Conservation (phyloP, 2,329 filamentous ascomycete genomes). For the Lasiodiplodia sp. region DNA sequence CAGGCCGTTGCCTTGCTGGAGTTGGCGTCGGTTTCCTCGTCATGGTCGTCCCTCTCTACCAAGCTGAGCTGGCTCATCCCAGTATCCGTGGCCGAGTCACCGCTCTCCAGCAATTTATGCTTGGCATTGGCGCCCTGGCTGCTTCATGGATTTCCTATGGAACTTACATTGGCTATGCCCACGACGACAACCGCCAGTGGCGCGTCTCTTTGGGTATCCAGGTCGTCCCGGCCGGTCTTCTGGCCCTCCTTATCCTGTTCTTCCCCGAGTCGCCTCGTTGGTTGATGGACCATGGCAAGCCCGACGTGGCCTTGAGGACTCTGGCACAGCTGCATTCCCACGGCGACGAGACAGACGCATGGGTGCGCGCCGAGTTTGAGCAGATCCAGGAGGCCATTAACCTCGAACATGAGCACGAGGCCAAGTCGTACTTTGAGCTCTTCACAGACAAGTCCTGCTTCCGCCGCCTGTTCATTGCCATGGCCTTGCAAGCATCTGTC, state of each 20-base stretch:
- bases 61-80: constrained; percentile 81
- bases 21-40: constrained; percentile 68
- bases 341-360: constrained; percentile 70
- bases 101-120: constrained; percentile 81
- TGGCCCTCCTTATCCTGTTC: constrained; percentile 70
- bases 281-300: constrained; percentile 75
- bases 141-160: constrained; percentile 78
- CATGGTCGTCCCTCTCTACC: constrained; percentile 76
- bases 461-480: constrained; percentile 74
- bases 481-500: constrained; percentile 71
- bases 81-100: constrained; percentile 79
- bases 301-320: constrained; percentile 70
- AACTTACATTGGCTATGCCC: constrained; percentile 59
- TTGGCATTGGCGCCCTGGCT: constrained; percentile 75
- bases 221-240: constrained; percentile 69
- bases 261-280: constrained; percentile 75
- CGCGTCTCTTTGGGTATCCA: constrained; percentile 73
- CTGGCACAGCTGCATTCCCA: constrained; percentile 74
- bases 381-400: constrained; percentile 73
- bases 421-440: constrained; percentile 74
- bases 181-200: constrained; percentile 63
- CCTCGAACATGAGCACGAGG: constrained; percentile 71
- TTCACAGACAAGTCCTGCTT: constrained; percentile 72
- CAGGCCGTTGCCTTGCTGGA: constrained; percentile 74
- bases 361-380: constrained; percentile 75